These are phyloP conservation scores for Paramecium primaurelia DNA, from an alignment of 73 alveolate species.

Conservation along the genomic window DNA sequence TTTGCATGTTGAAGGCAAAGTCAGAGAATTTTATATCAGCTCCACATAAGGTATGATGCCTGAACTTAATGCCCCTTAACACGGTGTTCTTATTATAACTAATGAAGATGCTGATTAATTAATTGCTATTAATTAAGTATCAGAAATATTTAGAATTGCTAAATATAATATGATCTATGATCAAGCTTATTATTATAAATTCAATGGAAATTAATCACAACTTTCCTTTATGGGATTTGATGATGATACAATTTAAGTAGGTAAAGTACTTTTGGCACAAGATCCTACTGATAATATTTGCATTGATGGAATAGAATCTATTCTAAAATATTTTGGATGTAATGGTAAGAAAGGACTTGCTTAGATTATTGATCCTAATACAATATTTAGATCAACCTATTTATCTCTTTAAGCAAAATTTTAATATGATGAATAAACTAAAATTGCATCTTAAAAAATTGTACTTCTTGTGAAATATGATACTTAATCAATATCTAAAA, in stretches of 20 bases:
- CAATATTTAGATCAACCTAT: not conserved
- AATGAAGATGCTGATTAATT: not conserved
- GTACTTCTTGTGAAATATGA: not conserved
- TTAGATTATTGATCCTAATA: not conserved
- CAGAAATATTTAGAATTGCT: conserved; percentile 12
- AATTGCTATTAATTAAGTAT: not conserved
- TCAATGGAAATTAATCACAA: not conserved
- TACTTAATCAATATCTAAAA: not conserved
- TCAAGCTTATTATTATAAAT: not conserved
- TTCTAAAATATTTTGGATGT: conserved; percentile 20
- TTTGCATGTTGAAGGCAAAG: conserved; percentile 1
- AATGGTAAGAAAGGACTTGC: not conserved
- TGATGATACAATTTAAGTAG: not conserved
- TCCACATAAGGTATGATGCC: not conserved
- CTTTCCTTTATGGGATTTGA: not conserved
- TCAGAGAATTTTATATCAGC: not conserved
- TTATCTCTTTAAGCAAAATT: conserved; percentile 5
- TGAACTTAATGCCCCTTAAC: conserved; percentile 10
- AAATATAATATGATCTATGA: not conserved
- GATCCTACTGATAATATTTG: conserved; percentile 34
- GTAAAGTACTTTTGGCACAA: not conserved
- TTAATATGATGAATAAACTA: not conserved
- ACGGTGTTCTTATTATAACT: not conserved
- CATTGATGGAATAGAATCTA: conserved; percentile 1
- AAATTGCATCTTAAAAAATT: not conserved